Evolutionary conservation across 768 basidiomycete genomes (phyloP), one percentile per base, ranked within the genome.

Genomic region (Trametopsis cervina): DNA sequence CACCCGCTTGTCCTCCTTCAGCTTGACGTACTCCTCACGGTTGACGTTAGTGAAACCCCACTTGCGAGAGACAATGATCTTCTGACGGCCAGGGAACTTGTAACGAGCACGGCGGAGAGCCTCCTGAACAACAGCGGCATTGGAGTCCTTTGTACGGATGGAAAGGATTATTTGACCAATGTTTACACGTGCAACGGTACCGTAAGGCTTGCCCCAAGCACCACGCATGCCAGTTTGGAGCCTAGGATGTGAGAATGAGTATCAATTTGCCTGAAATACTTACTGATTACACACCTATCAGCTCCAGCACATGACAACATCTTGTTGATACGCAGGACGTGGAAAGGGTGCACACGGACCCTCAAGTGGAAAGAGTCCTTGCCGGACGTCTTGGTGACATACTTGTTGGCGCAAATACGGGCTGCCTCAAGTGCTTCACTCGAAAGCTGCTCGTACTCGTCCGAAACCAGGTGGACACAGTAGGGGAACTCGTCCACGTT

Each of bases 321-420:
- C 85, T 99, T 98, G 88, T 98, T 96, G 83, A 96, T 96, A 55
- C 96, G 88, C 72, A 99, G 70, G 61, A 98, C 91, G 67, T 99
- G 96, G 90, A 86, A 96, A 37, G 95, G 96, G 74, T 99, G 95
- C 50, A 89, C 90, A 52, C 93, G 88, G 59, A 99, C 91, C 58
- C 95, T 82, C 68, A 98, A 67, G 68, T 99, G 95, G 93, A 99
- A 98, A 4, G 94, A 89, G 61, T 99, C 95, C 75, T 98, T 98
- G 63, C 96, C 95, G 24, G 87, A 82, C 3, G 89, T 91, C 82
- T 99, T 97, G 62, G 92, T 95, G 55, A 97, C 86, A 68, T 97
- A 97, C 72, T 98, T 98, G 89, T 98, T 98, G 68, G 92, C 92
- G 66, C 95, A 97, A 54, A 99, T 99, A 69, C 94, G 94, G 45